These are phyloP conservation scores for Vaccinium darrowii DNA, from an alignment of 148 eudicot species.

Conservation along the genomic window DNA sequence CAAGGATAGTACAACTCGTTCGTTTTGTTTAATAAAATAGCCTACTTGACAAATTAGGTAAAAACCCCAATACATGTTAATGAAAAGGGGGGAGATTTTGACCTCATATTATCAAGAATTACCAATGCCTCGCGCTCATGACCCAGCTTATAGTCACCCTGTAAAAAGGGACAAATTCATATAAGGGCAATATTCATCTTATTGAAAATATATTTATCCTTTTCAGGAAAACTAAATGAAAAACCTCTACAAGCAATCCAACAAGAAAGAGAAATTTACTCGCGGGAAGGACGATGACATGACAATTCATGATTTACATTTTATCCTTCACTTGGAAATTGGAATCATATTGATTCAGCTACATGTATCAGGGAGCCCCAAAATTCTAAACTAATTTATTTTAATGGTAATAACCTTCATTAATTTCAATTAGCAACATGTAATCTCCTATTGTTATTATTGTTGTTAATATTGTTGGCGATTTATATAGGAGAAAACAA, in stretches of 20 bases:
- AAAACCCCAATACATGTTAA: background rate
- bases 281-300: background rate
- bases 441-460: too few relatives aligned
- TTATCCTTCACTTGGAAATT: background rate
- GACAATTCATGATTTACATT: background rate
- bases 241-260: background rate
- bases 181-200: background rate
- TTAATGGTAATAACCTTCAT: background rate
- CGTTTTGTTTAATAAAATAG: background rate
- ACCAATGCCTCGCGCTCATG: slow-evolving; percentile 93
- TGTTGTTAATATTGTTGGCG: background rate
- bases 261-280: background rate
- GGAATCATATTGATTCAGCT: background rate
- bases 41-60: slow-evolving; percentile 9
- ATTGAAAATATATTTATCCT: background rate
- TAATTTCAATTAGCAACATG: background rate
- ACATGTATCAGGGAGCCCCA: background rate
- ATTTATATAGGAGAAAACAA: background rate
- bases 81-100: slow-evolving; percentile 23
- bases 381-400: background rate
- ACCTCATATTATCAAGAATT: slow-evolving; percentile 90
- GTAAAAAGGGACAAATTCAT: slow-evolving; percentile 21
- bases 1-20: background rate
- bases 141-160: slow-evolving; percentile 77
- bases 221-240: background rate